Evolutionary conservation across 2,329 filamentous ascomycete species (phyloP), one percentile per base, ranked within the genome.

Genomic region (Aspergillus hiratsukae): DNA sequence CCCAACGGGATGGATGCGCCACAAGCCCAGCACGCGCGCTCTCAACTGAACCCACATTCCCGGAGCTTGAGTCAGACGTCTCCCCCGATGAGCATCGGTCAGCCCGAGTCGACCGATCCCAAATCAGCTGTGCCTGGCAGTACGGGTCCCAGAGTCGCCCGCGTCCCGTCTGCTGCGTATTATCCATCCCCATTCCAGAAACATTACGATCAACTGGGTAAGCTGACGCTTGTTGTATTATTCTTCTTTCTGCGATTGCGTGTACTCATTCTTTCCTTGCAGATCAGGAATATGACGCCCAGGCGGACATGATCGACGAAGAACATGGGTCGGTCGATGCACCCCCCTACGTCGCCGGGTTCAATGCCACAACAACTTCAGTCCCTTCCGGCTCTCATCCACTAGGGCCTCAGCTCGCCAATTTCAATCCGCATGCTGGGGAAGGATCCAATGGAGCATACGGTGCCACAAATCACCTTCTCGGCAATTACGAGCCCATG

Each of bases 211-310:
- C 91, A 96, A 81, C 85, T 97, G 75, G 93, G 93, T 89, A 91
- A 89, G 91, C 81, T 82, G 70, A 75, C 82, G 81, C 79, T 68
- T 75, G 76, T 77, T 75, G 64, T 60, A 67, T 72, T 71, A 66
- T 51, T 69, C 62, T 66, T 68, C 67, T 69, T 81, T 81, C 9
- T 45, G 78, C 80, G 84, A 72, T 85, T 81, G 81, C 86, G 81
- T 49, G 82, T 81, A 78, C 82, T 87, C 79, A 89, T 83, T 81
- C 72, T 75, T 43, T 2, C 37, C 37, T 69, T 82, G 80, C 80
- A 97, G 93, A 97, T 80, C 91, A 96, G 82, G 93, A 97, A 80
- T 97, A 97, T 78, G 92, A 97, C 73, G 88, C 90, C 54, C 89
- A 91, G 77, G 85, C 84, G 73, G 91, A 93, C 68, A 89, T 96